Conservation (phyloP, 345 rosid species). For the Syzygium grande region DNA sequence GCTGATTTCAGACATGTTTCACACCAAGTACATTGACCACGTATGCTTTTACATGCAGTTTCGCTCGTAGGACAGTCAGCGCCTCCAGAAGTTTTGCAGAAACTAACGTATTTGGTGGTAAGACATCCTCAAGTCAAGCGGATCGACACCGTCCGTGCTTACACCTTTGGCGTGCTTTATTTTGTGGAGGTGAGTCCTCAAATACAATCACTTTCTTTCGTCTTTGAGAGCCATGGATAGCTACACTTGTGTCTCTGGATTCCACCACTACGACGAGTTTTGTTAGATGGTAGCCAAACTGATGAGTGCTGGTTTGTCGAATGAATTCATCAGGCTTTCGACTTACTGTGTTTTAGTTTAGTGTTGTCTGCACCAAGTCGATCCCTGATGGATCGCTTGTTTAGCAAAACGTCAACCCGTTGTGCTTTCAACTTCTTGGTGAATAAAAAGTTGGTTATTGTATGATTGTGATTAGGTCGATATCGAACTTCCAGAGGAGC, state of each 20-base stretch:
- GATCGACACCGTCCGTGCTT: conserved; percentile 80
- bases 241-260: not conserved
- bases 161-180: conserved; percentile 82
- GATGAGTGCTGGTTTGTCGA: not conserved
- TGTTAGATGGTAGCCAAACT: not conserved
- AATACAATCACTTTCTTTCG: not conserved
- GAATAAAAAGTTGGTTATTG: not conserved
- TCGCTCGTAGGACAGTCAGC: conserved; percentile 89
- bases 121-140: conserved; percentile 70
- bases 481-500: conserved; percentile 76
- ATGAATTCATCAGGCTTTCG: not conserved
- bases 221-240: not conserved
- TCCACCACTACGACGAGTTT: not conserved
- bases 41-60: conserved; percentile 27
- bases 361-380: not conserved
- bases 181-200: conserved; percentile 68
- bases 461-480: conserved; percentile 40
- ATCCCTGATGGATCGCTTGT: not conserved
- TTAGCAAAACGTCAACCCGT: not conserved
- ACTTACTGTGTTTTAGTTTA: not conserved
- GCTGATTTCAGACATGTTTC: not conserved
- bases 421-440: not conserved
- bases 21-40: not conserved
- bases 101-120: conserved; percentile 62
- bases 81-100: conserved; percentile 72